Percentiles rank a stretch among this genome's conserved stretches.
Evolutionary conservation across 352 stramenopile species (phyloP).

Genomic region (Pythium oligandrum): DNA sequence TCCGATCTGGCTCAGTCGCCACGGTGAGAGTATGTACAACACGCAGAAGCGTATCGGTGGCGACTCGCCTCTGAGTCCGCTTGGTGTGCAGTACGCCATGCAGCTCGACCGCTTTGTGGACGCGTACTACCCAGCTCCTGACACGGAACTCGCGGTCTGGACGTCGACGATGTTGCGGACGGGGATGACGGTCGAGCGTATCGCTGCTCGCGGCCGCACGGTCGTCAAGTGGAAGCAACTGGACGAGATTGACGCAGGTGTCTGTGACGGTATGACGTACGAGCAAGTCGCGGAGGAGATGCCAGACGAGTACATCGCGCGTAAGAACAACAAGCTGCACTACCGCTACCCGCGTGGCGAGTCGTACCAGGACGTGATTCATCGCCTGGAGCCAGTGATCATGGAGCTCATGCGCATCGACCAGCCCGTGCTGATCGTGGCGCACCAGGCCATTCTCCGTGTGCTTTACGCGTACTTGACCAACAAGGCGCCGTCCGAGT

Average conservation of each 20-base stretch:
- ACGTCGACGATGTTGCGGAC: constrained; percentile 95
- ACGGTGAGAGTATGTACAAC: constrained; percentile 98
- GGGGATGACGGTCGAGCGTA: constrained; percentile 93
- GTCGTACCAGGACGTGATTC: constrained; percentile 97
- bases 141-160: constrained; percentile 90
- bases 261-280: constrained; percentile 97
- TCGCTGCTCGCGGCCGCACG: constrained; percentile 41
- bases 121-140: constrained; percentile 73
- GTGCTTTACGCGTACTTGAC: constrained; percentile 97
- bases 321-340: constrained; percentile 89
- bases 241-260: constrained; percentile 95
- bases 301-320: constrained; percentile 91
- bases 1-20: constrained; percentile 95
- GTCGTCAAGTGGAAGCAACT: constrained; percentile 90
- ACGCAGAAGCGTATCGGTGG: constrained; percentile 96
- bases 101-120: constrained; percentile 92
- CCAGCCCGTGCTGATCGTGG: constrained; percentile 91
- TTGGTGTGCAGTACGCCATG: constrained; percentile 91
- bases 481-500: constrained; percentile 89
- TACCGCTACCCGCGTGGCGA: constrained; percentile 91
- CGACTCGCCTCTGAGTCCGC: constrained; percentile 90
- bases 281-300: constrained; percentile 94
- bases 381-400: constrained; percentile 95
- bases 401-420: constrained; percentile 96
- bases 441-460: constrained; percentile 94